Evolutionary conservation across 2,329 filamentous ascomycete species (phyloP), one percentile per base, ranked within the genome.

Genomic region (Clonostachys rosea): DNA sequence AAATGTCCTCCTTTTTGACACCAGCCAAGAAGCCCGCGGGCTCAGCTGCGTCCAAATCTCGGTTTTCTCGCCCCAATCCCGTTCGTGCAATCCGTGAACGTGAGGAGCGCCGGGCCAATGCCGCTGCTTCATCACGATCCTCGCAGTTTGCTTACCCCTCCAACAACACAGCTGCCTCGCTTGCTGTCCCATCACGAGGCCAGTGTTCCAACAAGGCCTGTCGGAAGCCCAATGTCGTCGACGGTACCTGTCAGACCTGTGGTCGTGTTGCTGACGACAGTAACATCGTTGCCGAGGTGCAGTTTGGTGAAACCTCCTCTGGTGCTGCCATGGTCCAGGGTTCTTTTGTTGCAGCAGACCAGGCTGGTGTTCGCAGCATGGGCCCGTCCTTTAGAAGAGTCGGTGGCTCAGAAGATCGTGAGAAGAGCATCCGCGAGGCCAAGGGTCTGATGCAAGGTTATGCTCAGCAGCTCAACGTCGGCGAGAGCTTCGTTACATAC

Each of bases 291-390:
- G 82, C 90, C 43, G 94, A 99, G 65, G 82, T 97, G 52, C 86
- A 86, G 18, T 99, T 97, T 60, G 91, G 91, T 54, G 92, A 99
- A 71, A 87, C 83, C 30, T 83, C 89, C 0, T 84, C 83, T 34
- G 94, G 94, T 58, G 90, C 89, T 43, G 91, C 92, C 45, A 81
- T 95, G 44, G 90, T 96, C 16, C 90, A 96, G 64, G 94, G 94
- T 63, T 91, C 86, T 52, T 95, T 86, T 61, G 83, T 99, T 50
- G 86, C 84, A 46, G 88, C 90, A 49, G 89, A 91, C 63, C 90
- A 96, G 61, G 89, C 88, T 20, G 84, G 89, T 58, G 86, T 87
- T 33, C 83, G 87, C 45, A 81, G 76, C 54, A 71, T 84, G 58
- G 81, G 83, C 12, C 79, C 84, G 18, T 81, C 81, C 3, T 81